Base-by-base conservation (phyloP, 441 rosid species). In the Biscutella laevigata region DNA sequence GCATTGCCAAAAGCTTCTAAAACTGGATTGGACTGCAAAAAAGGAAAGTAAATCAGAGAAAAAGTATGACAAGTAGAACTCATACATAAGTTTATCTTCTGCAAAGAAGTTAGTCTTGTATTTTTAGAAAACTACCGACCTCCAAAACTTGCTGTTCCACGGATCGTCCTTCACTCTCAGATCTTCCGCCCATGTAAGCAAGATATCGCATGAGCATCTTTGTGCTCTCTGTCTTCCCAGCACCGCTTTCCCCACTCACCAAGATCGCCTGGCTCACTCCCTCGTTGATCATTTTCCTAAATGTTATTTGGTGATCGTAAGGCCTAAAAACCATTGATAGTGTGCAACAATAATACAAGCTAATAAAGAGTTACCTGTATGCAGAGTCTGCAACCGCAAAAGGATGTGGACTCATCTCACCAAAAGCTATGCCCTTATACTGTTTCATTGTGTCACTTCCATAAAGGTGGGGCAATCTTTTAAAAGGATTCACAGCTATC, bases 241-340 rank as follows among this genome's bases (percentile, higher is more conserved):
- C 92, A 60, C 92, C 92, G 48, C 92, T 83, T 64, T 83, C 88
- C 36, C 92, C 92, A 64, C 92, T 83, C 50, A 83, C 92, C 72
- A 83, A 67, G 41, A 83, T 83, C 35, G 92, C 57, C 58, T 84
- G 85, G 58, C 88, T 84, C 52, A 71, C 72, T 52, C 80, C 75
- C 67, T 81, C 85, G 63, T 77, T 75, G 33, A 78, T 77, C 91
- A 83, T 83, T 55, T 64, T 71, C 76, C 91, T 83, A 78, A 48
- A 70, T 17, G 53, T 36, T 22, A 38, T 49, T 37, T 45, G 24
- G 49, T 38, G 45, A 36, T 40, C 41, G 47, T 35, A 16, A 67
- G 24, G 51, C 67, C 57, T 6, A 26, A 27, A 35, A 40, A 25
- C 7, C 45, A 26, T 3, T 22, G 46, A 44, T 14, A 53, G n/a